These are phyloP conservation scores for Rubus idaeus DNA, from an alignment of 306 rosid genomes.

Conservation along the genomic window DNA sequence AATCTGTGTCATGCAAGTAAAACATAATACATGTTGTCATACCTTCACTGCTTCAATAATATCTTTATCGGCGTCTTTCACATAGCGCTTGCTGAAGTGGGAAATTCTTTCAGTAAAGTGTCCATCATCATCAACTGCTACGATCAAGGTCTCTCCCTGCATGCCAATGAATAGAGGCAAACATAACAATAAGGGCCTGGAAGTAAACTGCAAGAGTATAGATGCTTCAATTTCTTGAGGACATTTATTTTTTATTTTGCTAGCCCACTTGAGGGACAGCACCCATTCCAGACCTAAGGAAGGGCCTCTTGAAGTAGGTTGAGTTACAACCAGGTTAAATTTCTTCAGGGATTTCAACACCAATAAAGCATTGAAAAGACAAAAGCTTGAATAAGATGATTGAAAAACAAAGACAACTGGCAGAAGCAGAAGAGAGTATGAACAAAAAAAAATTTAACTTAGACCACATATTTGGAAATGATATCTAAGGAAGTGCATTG, in stretches of 20 bases:
- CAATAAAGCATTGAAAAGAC: background rate
- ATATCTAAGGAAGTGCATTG: background rate
- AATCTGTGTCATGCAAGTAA: background rate
- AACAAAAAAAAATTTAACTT: too few relatives aligned
- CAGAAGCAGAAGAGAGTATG: too few relatives aligned
- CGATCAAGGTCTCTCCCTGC: slow-evolving; percentile 76
- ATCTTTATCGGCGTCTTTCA: slow-evolving; percentile 86
- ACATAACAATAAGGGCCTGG: background rate
- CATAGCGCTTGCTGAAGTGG: slow-evolving; percentile 72
- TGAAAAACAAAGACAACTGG: too few relatives aligned
- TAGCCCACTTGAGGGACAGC: background rate
- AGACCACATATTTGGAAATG: background rate
- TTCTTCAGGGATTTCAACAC: background rate
- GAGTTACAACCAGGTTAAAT: background rate
- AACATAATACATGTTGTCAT: background rate
- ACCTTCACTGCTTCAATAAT: slow-evolving; percentile 89
- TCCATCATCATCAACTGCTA: slow-evolving; percentile 98
- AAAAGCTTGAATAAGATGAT: too few relatives aligned
- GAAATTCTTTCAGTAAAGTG: slow-evolving; percentile 74
- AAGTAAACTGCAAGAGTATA: background rate
- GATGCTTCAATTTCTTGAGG: background rate
- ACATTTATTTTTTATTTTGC: background rate
- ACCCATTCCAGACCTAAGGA: background rate
- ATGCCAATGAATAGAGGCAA: slow-evolving; percentile 29
- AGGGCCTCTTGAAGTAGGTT: background rate